A percentile compares a stretch with the other conserved stretches of the same genome.
phyloP scores from a whole-genome alignment of 192 early-diverging fungal genomes.

The Mortierella claussenii region DNA sequence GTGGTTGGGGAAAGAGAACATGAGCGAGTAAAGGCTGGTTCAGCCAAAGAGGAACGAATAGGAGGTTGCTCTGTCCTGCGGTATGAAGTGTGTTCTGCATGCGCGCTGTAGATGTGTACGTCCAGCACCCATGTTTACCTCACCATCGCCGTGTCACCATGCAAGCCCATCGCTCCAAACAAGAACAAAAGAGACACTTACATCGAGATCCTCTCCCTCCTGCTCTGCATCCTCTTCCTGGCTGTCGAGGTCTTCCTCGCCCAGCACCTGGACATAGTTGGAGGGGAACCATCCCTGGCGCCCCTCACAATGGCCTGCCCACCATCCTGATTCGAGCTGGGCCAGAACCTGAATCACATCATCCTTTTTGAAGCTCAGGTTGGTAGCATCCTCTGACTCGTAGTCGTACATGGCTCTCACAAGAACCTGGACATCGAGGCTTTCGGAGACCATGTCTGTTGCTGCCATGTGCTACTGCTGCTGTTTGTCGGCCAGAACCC shows the following conservation, averaged over 20 bases:
- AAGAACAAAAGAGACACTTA: constrained; percentile 33
- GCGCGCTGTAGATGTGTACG: no score
- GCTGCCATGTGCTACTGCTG: background rate
- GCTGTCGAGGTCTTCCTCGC: constrained; percentile 63
- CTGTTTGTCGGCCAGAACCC: no score
- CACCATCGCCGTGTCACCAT: no score
- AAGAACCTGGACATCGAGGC: constrained; percentile 46
- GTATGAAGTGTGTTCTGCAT: no score
- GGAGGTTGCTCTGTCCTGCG: no score
- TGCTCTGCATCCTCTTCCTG: constrained; percentile 53
- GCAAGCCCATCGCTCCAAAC: no score
- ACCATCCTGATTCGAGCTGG: constrained; percentile 95
- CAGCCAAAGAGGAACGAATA: no score
- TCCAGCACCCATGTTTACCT: no score
- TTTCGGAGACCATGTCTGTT: constrained; percentile 36
- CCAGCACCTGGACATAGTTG: constrained; percentile 79
- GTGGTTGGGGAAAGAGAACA: no score
- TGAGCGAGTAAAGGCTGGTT: no score
- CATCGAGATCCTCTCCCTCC: constrained; percentile 33
- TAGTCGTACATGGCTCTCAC: constrained; percentile 91
- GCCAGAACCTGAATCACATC: constrained; percentile 92
- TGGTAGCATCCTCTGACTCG: constrained; percentile 77
- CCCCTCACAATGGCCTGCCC: constrained; percentile 88
- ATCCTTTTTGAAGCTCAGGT: constrained; percentile 84
- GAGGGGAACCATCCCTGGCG: constrained; percentile 92